Conservation (phyloP, 371 early-diverging fungal genomes). For the Mortierella sp. region DNA sequence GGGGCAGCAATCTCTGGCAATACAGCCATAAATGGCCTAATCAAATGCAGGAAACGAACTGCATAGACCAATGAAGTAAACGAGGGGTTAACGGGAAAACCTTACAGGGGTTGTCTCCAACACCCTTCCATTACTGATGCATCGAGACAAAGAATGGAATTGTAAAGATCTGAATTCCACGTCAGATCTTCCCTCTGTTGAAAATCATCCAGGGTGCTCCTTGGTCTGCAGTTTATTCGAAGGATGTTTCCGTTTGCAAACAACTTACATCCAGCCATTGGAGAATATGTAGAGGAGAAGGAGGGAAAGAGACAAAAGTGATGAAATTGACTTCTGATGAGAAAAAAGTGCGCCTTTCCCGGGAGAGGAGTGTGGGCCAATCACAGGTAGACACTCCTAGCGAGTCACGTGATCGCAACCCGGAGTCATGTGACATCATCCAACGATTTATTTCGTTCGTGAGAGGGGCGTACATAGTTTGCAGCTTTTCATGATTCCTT, state of each 20-base stretch:
- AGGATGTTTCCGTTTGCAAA: background rate
- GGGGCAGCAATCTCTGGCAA: conserved; percentile 98
- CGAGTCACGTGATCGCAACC: background rate
- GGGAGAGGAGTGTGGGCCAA: background rate
- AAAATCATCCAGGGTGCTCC: too few relatives aligned
- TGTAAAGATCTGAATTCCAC: too few relatives aligned
- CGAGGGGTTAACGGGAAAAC: background rate
- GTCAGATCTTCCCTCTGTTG: too few relatives aligned
- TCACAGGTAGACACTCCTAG: background rate
- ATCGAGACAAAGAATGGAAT: too few relatives aligned
- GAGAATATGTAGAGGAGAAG: conserved; percentile 11
- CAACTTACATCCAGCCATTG: conserved; percentile 56
- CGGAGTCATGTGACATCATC: background rate
- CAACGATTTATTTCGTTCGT: too few relatives aligned
- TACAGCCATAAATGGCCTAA: conserved; percentile 98
- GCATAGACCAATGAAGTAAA: background rate
- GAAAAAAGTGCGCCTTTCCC: conserved; percentile 1
- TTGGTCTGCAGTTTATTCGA: background rate
- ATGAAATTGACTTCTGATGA: background rate
- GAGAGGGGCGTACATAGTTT: too few relatives aligned
- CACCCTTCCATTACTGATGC: too few relatives aligned
- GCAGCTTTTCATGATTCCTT: too few relatives aligned
- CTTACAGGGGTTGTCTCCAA: too few relatives aligned
- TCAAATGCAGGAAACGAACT: conserved; percentile 96
- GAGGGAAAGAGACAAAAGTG: background rate